Evolutionary conservation across 768 basidiomycete species (phyloP).

Genomic region (Thelephora aurantiotincta): DNA sequence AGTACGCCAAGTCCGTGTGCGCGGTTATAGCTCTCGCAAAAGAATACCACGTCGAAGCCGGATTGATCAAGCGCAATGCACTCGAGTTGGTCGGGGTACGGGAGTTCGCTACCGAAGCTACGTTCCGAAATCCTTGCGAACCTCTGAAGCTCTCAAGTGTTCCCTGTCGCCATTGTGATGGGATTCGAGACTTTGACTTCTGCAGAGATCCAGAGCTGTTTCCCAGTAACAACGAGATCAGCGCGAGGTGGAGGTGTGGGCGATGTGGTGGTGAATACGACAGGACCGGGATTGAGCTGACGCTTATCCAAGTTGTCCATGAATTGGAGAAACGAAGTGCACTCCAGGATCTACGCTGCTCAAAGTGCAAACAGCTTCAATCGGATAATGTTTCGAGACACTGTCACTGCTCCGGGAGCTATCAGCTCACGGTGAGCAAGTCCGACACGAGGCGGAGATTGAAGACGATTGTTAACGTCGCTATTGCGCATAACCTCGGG

Average conservation of each 20-base stretch:
- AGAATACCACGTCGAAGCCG: slow-evolving; percentile 79
- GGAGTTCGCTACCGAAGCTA: slow-evolving; percentile 76
- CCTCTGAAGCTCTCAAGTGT: slow-evolving; percentile 74
- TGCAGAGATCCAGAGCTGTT: slow-evolving; percentile 83
- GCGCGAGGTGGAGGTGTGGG: slow-evolving; percentile 52
- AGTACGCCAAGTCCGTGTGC: slow-evolving; percentile 79
- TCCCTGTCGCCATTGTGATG: slow-evolving; percentile 79
- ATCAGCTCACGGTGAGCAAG: slow-evolving; percentile 58
- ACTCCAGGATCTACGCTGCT: slow-evolving; percentile 83
- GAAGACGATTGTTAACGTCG: slow-evolving; percentile 74
- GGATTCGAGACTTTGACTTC: slow-evolving; percentile 84
- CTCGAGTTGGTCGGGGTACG: slow-evolving; percentile 78
- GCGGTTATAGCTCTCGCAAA: slow-evolving; percentile 68
- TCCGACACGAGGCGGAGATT: slow-evolving; percentile 58
- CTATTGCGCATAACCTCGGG: slow-evolving; percentile 53
- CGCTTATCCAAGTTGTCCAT: slow-evolving; percentile 64
- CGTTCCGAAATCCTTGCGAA: slow-evolving; percentile 87
- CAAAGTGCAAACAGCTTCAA: slow-evolving; percentile 83
- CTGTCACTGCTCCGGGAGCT: slow-evolving; percentile 83
- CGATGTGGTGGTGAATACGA: slow-evolving; percentile 82
- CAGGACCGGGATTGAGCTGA: slow-evolving; percentile 73
- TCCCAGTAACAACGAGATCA: slow-evolving; percentile 34
- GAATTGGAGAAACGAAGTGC: slow-evolving; percentile 59
- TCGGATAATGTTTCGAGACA: slow-evolving; percentile 75
- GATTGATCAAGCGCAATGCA: slow-evolving; percentile 76